These are phyloP conservation scores for Kurtzmaniella quercitrusa DNA, from an alignment of 1,139 yeast species.

Conservation along the genomic window DNA sequence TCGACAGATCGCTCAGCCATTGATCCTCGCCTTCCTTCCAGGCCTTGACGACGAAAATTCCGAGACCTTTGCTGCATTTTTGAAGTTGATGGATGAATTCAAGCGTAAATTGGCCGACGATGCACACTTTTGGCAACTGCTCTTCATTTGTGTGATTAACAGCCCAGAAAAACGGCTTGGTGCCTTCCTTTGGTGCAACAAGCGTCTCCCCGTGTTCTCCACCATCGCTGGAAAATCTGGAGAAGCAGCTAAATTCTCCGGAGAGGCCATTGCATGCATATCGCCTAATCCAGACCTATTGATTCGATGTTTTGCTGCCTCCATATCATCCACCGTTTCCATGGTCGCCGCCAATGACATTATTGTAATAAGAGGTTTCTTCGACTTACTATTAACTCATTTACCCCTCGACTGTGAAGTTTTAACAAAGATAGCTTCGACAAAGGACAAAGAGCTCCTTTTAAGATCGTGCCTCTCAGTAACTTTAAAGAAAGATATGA, in stretches of 20 bases:
- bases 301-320: constrained; percentile 66
- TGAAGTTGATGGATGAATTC: constrained; percentile 58
- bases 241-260: constrained; percentile 23
- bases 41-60: constrained; percentile 91
- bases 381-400: constrained; percentile 70
- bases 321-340: constrained; percentile 51
- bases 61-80: constrained; percentile 64
- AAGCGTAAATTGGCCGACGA: constrained; percentile 61
- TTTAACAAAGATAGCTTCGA: constrained; percentile 42
- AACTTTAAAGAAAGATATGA: constrained; percentile 83
- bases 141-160: constrained; percentile 70
- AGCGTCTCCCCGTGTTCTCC: constrained; percentile 54
- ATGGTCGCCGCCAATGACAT: constrained; percentile 42
- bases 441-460: constrained; percentile 53
- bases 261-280: constrained; percentile 58
- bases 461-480: constrained; percentile 62
- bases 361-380: constrained; percentile 82
- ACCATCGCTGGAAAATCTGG: constrained; percentile 12
- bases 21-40: constrained; percentile 71
- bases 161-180: constrained; percentile 80
- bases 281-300: constrained; percentile 77
- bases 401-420: constrained; percentile 62
- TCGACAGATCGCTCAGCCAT: constrained; percentile 57
- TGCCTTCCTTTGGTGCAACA: constrained; percentile 72
- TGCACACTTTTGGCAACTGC: constrained; percentile 78